A percentile compares a stretch with the other conserved stretches of the same genome.
Conservation (phyloP, 2,329 filamentous ascomycete species). For the Sporothrix pseudoabietina region DNA sequence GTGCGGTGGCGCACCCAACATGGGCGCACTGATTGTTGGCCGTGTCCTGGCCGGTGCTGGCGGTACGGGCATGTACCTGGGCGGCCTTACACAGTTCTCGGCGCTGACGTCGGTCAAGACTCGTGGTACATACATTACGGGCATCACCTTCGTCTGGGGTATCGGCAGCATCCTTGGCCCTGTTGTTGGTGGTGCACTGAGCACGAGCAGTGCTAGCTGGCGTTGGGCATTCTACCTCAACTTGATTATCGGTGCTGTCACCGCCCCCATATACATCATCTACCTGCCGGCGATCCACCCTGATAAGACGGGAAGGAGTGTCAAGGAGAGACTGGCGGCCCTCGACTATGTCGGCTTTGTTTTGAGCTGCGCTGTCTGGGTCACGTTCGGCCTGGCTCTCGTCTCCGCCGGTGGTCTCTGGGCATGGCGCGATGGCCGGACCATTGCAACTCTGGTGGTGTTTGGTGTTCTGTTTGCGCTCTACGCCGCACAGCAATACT, state of each 20-base stretch:
- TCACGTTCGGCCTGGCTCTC: conserved; percentile 51
- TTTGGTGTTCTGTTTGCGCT: conserved; percentile 41
- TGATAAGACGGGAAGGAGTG: conserved; percentile 27
- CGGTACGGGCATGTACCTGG: conserved; percentile 46
- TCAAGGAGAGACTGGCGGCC: conserved; percentile 35
- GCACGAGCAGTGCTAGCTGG: conserved; percentile 42
- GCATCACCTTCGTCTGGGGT: conserved; percentile 28
- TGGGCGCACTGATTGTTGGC: conserved; percentile 51
- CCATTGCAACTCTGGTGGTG: conserved; percentile 50
- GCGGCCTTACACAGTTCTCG: conserved; percentile 29
- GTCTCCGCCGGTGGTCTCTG: conserved; percentile 53
- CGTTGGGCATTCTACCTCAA: conserved; percentile 55
- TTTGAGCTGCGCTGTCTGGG: conserved; percentile 46
- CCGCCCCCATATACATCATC: conserved; percentile 50
- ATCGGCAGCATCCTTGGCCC: conserved; percentile 30
- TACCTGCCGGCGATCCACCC: conserved; percentile 41
- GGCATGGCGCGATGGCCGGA: conserved; percentile 50
- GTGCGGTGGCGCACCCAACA: conserved; percentile 46
- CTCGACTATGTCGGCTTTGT: conserved; percentile 53
- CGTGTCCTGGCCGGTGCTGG: conserved; percentile 48
- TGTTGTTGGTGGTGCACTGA: conserved; percentile 28
- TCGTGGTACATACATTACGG: conserved; percentile 28
- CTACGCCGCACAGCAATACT: conserved; percentile 49
- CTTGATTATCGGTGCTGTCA: conserved; percentile 47
- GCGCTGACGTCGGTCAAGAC: conserved; percentile 18